Evolutionary conservation across 176 grass and related monocot genomes (phyloP).

Genomic region (Oryza brachyantha): DNA sequence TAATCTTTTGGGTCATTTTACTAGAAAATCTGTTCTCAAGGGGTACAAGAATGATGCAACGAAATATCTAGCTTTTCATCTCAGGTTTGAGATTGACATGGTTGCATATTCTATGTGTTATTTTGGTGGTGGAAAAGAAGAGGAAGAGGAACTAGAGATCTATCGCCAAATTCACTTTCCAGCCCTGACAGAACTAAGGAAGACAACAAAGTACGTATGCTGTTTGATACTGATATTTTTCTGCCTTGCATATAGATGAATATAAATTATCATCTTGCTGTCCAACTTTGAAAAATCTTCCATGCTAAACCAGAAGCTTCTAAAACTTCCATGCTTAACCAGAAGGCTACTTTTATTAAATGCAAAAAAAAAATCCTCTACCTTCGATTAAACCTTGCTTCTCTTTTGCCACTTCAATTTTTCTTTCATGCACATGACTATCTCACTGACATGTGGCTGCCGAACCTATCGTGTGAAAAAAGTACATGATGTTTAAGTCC

Average conservation of each 20-base stretch:
- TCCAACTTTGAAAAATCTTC: neutral
- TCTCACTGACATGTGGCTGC: neutral
- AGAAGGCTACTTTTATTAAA: neutral
- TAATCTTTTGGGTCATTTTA: constrained; percentile 80
- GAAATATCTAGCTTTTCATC: constrained; percentile 89
- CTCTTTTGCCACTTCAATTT: neutral
- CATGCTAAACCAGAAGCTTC: constrained; percentile 17
- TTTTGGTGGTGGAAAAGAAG: constrained; percentile 96
- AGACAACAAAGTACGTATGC: constrained; percentile 73
- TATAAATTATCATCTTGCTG: neutral
- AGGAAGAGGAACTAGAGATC: constrained; percentile 83
- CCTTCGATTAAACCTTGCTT: neutral
- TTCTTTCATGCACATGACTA: neutral
- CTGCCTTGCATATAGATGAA: neutral
- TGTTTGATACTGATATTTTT: neutral
- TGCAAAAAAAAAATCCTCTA: neutral
- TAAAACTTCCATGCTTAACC: too few species aligned
- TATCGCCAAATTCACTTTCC: constrained; percentile 91
- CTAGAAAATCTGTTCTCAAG: constrained; percentile 30
- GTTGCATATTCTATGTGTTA: constrained; percentile 97
- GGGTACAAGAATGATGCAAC: constrained; percentile 37
- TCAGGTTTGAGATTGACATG: constrained; percentile 99
- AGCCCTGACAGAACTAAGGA: constrained; percentile 73
- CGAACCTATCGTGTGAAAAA: neutral
- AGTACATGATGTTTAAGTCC: neutral